A percentile compares a stretch with the other conserved stretches of the same genome.
These are phyloP conservation scores for Mycena indigotica DNA, from an alignment of 768 basidiomycete species.

Conservation along the genomic window DNA sequence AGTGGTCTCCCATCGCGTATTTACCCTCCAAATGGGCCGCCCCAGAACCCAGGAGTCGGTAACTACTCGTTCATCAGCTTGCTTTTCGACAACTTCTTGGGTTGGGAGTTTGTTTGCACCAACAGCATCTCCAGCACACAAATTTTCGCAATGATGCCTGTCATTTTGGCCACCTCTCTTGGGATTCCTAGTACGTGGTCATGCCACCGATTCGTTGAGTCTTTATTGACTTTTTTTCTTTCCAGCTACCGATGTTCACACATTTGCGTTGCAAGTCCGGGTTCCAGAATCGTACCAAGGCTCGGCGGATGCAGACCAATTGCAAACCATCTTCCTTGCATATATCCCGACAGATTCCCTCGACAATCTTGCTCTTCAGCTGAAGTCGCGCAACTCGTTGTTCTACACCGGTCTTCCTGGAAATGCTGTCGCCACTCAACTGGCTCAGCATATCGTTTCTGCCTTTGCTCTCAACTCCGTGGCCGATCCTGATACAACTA, in stretches of 20 bases:
- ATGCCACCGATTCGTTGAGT: neutral
- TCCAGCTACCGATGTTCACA: constrained; percentile 39
- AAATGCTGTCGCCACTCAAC: constrained; percentile 46
- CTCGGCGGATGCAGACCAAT: constrained; percentile 44
- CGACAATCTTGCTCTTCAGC: constrained; percentile 60
- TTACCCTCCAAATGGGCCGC: constrained; percentile 39
- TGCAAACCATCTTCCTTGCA: constrained; percentile 72
- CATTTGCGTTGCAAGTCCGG: constrained; percentile 67
- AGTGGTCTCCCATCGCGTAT: constrained; percentile 63
- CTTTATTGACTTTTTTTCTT: constrained; percentile 13
- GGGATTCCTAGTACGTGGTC: constrained; percentile 33
- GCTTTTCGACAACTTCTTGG: constrained; percentile 58
- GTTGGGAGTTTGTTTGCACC: constrained; percentile 70
- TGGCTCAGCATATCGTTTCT: constrained; percentile 72
- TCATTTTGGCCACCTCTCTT: constrained; percentile 37
- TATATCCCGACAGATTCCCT: constrained; percentile 65
- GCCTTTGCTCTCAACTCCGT: constrained; percentile 61
- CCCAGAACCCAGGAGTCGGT: constrained; percentile 14
- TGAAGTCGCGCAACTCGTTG: constrained; percentile 56
- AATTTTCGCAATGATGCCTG: constrained; percentile 74
- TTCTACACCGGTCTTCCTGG: constrained; percentile 60
- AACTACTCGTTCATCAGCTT: constrained; percentile 59
- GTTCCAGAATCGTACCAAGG: constrained; percentile 59
- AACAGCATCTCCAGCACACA: constrained; percentile 65
- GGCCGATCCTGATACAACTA: constrained; percentile 35